phyloP scores from a whole-genome alignment of 805 yeast genomes.

The Candida ipomoeae region DNA sequence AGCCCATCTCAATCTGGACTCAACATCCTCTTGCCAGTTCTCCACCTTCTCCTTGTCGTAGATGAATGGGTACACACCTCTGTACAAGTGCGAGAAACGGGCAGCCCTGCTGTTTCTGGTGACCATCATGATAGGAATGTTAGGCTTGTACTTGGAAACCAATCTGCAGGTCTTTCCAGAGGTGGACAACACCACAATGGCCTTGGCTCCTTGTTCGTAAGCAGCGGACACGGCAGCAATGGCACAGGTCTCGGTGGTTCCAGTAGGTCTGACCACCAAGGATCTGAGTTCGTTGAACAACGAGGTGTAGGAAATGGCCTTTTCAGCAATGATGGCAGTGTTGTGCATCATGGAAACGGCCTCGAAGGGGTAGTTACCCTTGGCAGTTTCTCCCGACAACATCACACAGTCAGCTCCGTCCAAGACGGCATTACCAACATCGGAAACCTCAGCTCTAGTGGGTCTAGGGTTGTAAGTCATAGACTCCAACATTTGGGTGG shows the following conservation, averaged over 20 bases:
- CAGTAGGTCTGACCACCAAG: conserved; percentile 82
- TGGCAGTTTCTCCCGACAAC: conserved; percentile 99
- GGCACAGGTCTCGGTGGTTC: conserved; percentile 94
- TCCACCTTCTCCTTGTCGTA: conserved; percentile 61
- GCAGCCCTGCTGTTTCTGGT: conserved; percentile 94
- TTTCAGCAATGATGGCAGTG: conserved; percentile 94
- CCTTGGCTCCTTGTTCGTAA: conserved; percentile 94
- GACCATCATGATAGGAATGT: conserved; percentile 95
- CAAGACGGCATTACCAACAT: conserved; percentile 97
- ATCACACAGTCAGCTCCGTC: conserved; percentile 99
- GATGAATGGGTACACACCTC: conserved; percentile 98
- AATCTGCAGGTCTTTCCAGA: conserved; percentile 94
- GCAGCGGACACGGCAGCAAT: conserved; percentile 95
- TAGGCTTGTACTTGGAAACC: conserved; percentile 95
- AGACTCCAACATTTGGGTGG: conserved; percentile 99
- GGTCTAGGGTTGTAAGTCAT: conserved; percentile 99
- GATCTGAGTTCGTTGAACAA: conserved; percentile 84
- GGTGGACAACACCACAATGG: conserved; percentile 92
- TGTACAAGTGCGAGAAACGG: conserved; percentile 91
- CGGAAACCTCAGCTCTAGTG: conserved; percentile 99
- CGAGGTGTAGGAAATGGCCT: conserved; percentile 85
- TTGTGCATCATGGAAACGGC: conserved; percentile 99
- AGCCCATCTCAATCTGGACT: conserved; percentile 90
- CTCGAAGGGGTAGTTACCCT: conserved; percentile 97
- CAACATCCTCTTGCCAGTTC: conserved; percentile 96